phyloP scores from a whole-genome alignment of 2,329 filamentous ascomycete genomes.

The Didymosphaeria variabile region DNA sequence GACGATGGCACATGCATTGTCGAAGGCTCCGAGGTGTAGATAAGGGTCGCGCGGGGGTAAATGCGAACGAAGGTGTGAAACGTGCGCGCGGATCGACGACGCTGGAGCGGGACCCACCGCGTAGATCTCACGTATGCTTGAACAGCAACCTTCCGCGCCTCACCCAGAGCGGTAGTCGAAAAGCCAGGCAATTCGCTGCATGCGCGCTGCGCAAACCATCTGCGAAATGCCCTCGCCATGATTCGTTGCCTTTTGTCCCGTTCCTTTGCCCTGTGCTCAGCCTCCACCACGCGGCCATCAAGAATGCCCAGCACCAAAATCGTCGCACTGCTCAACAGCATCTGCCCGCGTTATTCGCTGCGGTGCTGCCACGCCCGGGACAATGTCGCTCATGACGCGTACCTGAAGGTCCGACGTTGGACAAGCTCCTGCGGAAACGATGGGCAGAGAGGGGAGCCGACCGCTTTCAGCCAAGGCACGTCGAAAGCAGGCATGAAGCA shows the following conservation, averaged over 20 bases:
- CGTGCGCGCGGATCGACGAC: conserved; percentile 3
- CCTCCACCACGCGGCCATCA: conserved; percentile 26
- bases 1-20: neutral
- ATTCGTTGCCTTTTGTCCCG: conserved; percentile 1
- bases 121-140: conserved; percentile 4
- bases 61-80: neutral
- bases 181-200: neutral
- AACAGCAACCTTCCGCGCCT: neutral
- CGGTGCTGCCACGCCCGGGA: conserved; percentile 21
- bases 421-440: conserved; percentile 28
- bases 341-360: conserved; percentile 23
- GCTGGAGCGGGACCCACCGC: conserved; percentile 3
- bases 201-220: neutral
- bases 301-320: conserved; percentile 16
- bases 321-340: conserved; percentile 23
- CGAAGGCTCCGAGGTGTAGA: neutral
- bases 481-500: neutral
- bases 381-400: conserved; percentile 41
- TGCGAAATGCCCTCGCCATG: neutral
- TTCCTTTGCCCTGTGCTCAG: conserved; percentile 22
- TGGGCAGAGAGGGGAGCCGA: conserved; percentile 41
- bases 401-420: conserved; percentile 27
- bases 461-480: conserved; percentile 27
- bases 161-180: conserved; percentile 5
- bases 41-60: neutral